phyloP scores from a whole-genome alignment of 2,329 filamentous ascomycete species.

The Spiromastix sp. region DNA sequence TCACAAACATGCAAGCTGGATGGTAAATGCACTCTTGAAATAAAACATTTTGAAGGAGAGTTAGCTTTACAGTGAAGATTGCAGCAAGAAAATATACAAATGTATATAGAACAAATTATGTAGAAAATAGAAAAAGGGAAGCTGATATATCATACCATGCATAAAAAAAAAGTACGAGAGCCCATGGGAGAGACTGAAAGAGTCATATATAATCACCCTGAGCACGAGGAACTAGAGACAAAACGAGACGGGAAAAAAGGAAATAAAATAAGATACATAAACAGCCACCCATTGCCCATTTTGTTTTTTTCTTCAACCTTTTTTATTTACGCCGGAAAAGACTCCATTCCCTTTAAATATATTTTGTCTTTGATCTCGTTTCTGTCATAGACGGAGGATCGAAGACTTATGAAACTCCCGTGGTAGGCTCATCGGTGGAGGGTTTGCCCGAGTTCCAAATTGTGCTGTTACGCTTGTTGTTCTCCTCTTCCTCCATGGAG shows the following conservation, averaged over 20 bases:
- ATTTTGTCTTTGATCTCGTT: conserved; percentile 6
- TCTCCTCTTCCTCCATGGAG: conserved; percentile 42
- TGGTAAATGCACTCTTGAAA: no score
- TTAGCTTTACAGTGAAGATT: neutral
- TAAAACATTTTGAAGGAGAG: no score
- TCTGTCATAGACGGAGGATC: conserved; percentile 8
- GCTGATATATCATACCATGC: no score
- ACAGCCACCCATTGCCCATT: conserved; percentile 1
- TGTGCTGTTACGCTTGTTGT: conserved; percentile 29
- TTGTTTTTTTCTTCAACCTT: conserved; percentile 1
- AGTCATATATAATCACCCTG: no score
- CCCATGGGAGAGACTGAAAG: no score
- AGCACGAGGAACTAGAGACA: no score
- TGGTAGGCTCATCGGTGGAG: no score
- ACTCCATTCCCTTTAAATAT: conserved; percentile 8
- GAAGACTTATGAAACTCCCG: conserved; percentile 17
- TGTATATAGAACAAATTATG: neutral
- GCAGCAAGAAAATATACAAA: neutral
- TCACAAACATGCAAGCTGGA: no score
- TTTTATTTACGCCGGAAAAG: conserved; percentile 9
- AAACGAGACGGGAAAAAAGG: conserved; percentile 2
- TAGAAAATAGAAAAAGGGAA: neutral
- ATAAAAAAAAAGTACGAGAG: no score
- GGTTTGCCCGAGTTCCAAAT: conserved; percentile 26
- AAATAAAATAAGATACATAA: conserved; percentile 7